These are phyloP conservation scores for Monotropa hypopitys DNA, from an alignment of 179 eudicot species.

Conservation along the genomic window DNA sequence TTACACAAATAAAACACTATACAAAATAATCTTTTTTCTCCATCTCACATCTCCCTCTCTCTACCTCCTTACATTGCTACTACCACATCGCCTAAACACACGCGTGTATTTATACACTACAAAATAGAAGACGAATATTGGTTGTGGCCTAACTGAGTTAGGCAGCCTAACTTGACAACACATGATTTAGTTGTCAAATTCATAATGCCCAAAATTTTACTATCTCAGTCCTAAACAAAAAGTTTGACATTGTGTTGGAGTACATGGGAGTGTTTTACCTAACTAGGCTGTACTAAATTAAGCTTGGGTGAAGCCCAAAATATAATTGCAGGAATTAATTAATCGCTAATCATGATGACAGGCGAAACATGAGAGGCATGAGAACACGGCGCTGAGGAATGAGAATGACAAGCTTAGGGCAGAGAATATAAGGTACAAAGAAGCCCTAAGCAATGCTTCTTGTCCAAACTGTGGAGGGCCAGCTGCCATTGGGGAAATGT, in stretches of 20 bases:
- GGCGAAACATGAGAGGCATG: slow-evolving; percentile 42
- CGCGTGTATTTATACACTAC: too few relatives aligned
- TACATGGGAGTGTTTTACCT: background rate
- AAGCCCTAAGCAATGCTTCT: slow-evolving; percentile 31
- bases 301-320: background rate
- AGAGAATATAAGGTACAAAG: slow-evolving; percentile 35
- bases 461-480: slow-evolving; percentile 45
- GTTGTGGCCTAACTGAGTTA: too few relatives aligned
- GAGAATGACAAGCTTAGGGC: slow-evolving; percentile 42
- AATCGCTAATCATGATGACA: background rate
- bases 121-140: too few relatives aligned
- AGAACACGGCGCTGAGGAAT: slow-evolving; percentile 26
- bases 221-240: background rate
- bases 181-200: too few relatives aligned
- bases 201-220: too few relatives aligned
- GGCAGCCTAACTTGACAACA: too few relatives aligned
- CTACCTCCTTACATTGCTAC: too few relatives aligned
- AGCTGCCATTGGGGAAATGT: slow-evolving; percentile 36
- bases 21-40: too few relatives aligned
- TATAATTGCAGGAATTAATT: background rate
- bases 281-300: background rate
- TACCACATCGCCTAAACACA: too few relatives aligned
- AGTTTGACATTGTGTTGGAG: background rate
- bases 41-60: too few relatives aligned
- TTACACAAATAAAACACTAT: too few relatives aligned